Conservation (phyloP, 306 rosid species). For the Ziziphus jujuba region DNA sequence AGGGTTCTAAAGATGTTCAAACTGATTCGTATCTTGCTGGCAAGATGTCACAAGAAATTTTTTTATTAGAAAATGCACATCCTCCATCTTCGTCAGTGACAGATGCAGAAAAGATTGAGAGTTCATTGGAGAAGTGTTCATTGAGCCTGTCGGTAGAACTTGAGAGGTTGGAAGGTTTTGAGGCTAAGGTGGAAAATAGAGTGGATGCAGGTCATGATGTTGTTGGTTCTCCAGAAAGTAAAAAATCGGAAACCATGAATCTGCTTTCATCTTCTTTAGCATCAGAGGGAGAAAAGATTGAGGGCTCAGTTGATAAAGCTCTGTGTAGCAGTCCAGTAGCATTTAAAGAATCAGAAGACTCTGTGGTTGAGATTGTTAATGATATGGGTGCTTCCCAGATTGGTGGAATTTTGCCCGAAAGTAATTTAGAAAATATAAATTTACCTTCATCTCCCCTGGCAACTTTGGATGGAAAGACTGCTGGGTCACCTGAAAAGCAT, state of each 20-base stretch:
- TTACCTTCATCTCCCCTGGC: slow-evolving; percentile 5
- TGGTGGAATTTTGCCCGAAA: neutral
- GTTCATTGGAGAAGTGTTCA: neutral
- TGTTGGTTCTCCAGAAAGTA: neutral
- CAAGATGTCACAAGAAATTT: slow-evolving; percentile 14
- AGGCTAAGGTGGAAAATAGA: neutral
- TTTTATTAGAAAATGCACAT: neutral
- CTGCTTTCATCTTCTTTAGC: slow-evolving; percentile 20
- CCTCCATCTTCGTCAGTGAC: slow-evolving; percentile 4
- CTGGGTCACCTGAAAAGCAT: slow-evolving; percentile 13
- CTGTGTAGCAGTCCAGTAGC: slow-evolving; percentile 1
- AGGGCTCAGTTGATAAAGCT: slow-evolving; percentile 2
- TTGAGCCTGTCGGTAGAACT: neutral
- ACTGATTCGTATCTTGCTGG: slow-evolving; percentile 13
- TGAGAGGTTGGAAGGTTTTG: slow-evolving; percentile 1
- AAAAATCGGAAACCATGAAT: slow-evolving; percentile 1
- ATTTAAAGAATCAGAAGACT: slow-evolving; percentile 3
- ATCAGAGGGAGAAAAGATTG: slow-evolving; percentile 12
- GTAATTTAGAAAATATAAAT: neutral
- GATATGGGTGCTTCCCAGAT: slow-evolving; percentile 11
- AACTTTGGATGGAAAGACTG: slow-evolving; percentile 12
- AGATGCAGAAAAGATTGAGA: slow-evolving; percentile 15
- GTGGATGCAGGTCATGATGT: neutral
- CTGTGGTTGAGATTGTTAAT: slow-evolving; percentile 3
- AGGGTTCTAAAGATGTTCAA: slow-evolving; percentile 11